Conservation (phyloP, 495 filamentous ascomycete species). For the Trichoderma gamsii region DNA sequence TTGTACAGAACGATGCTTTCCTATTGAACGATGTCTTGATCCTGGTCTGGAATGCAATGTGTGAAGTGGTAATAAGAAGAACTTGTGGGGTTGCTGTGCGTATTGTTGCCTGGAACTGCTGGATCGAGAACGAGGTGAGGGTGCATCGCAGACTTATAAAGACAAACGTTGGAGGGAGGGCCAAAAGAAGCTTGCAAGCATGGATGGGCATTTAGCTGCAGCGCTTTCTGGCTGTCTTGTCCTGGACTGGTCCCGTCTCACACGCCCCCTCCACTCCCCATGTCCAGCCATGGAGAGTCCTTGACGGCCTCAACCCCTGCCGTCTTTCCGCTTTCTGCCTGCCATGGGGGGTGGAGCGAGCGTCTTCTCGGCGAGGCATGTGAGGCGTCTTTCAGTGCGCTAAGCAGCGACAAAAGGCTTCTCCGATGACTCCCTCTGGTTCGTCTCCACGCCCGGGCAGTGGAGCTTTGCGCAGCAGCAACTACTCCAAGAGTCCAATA, state of each 20-base stretch:
- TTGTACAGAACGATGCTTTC: not conserved
- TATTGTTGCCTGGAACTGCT: constrained; percentile 11
- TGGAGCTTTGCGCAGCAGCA: not conserved
- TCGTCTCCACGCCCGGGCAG: not conserved
- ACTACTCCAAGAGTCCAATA: not conserved
- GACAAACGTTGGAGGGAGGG: not conserved
- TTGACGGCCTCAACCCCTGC: not conserved
- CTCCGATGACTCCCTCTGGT: constrained; percentile 12
- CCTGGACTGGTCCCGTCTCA: not conserved
- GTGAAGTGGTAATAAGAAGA: not conserved
- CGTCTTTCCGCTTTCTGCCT: constrained; percentile 14
- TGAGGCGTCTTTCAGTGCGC: constrained; percentile 6
- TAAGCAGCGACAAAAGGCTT: not conserved
- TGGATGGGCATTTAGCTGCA: not conserved
- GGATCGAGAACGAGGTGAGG: constrained; percentile 13
- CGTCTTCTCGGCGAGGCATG: constrained; percentile 8
- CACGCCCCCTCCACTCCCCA: not conserved
- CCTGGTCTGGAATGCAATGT: constrained; percentile 3
- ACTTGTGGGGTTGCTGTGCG: constrained; percentile 12
- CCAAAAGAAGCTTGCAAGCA: not conserved
- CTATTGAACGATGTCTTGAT: not conserved
- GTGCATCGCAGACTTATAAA: constrained; percentile 12
- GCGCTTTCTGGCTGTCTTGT: not conserved
- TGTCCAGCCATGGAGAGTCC: constrained; percentile 10
- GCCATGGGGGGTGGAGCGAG: not conserved